Evolutionary conservation across 1,139 yeast species (phyloP).

Genomic region (Debaryomyces fabryi): DNA sequence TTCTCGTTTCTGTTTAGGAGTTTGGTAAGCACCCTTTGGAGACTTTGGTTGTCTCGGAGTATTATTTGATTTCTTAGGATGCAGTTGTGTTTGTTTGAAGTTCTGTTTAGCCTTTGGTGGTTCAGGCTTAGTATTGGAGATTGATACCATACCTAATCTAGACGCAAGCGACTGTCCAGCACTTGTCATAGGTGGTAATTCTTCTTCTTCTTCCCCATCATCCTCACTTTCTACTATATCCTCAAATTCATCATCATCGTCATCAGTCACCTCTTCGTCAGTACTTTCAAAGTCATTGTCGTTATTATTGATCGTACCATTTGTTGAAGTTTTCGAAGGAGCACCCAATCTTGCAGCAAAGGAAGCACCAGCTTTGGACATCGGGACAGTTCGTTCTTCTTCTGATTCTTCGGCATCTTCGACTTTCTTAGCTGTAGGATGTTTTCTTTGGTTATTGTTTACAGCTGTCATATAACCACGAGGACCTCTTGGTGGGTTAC

Average conservation of each 20-base stretch:
- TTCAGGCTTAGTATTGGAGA: conserved; percentile 1
- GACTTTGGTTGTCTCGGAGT: conserved; percentile 4
- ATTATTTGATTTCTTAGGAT: conserved; percentile 2
- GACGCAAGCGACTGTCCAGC: conserved; percentile 24
- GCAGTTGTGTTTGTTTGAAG: conserved; percentile 15
- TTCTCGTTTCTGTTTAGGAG: conserved; percentile 18
- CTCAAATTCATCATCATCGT: conserved; percentile 2
- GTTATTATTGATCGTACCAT: not conserved
- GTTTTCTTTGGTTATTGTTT: not conserved
- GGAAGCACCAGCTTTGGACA: conserved; percentile 30
- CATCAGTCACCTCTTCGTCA: conserved; percentile 11
- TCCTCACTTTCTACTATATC: conserved; percentile 8
- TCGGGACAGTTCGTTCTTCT: conserved; percentile 23
- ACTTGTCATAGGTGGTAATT: conserved; percentile 12
- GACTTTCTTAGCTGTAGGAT: not conserved
- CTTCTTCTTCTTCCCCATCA: conserved; percentile 6
- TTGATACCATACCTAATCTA: conserved; percentile 21
- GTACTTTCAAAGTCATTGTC: conserved; percentile 12
- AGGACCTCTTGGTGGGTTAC: not conserved
- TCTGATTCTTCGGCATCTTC: conserved; percentile 9
- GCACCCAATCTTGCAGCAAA: conserved; percentile 31
- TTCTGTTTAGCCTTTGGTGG: conserved; percentile 6
- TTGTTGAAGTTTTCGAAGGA: not conserved
- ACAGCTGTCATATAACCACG: not conserved
- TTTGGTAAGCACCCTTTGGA: conserved; percentile 12